phyloP scores from a whole-genome alignment of 768 basidiomycete species.

The Amanita molliuscula region DNA sequence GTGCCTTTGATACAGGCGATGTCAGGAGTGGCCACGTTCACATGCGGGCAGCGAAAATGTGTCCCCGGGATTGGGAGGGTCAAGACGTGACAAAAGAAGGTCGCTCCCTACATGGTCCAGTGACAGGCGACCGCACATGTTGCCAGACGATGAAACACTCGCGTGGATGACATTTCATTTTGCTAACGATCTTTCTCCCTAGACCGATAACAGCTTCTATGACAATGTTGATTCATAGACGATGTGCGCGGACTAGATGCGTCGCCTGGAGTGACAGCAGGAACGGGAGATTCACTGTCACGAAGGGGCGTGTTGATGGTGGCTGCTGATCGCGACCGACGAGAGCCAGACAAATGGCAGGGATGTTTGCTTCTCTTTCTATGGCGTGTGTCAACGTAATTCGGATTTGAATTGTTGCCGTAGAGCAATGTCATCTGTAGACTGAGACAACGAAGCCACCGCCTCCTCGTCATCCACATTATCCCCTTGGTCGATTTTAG shows the following conservation, averaged over 20 bases:
- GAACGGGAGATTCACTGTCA: neutral
- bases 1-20: conserved; percentile 51
- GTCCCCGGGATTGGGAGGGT: conserved; percentile 47
- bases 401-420: neutral
- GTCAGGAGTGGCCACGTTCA: conserved; percentile 37
- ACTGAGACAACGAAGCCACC: neutral
- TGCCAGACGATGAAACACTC: too few species aligned
- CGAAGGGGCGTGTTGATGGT: neutral
- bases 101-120: too few species aligned
- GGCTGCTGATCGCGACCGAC: neutral
- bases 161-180: too few species aligned
- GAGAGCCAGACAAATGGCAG: too few species aligned
- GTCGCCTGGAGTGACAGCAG: neutral
- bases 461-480: neutral
- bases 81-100: too few species aligned
- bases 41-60: conserved; percentile 55
- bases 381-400: neutral
- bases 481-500: neutral
- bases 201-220: too few species aligned
- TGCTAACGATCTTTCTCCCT: too few species aligned
- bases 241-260: conserved; percentile 1
- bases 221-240: too few species aligned
- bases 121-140: too few species aligned
- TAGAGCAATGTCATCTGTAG: neutral
- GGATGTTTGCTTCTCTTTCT: neutral